phyloP scores from a whole-genome alignment of 306 rosid species.

The Casuarina equisetifolia region DNA sequence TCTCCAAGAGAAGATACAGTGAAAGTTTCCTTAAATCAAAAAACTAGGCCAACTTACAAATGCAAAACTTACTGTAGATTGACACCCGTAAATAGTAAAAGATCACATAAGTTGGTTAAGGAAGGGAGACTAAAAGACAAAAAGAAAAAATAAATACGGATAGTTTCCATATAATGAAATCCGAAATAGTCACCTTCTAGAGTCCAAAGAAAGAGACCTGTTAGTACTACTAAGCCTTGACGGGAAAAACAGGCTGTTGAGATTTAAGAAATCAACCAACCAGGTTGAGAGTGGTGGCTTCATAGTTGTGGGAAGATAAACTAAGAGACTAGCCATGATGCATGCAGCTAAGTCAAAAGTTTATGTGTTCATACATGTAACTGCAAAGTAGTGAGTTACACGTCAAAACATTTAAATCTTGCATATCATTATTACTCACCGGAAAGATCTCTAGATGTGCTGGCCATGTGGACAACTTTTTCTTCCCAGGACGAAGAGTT shows the following conservation, averaged over 20 bases:
- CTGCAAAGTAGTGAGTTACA: constrained; percentile 9
- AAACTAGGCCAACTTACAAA: too few relatives aligned
- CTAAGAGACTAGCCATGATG: not conserved
- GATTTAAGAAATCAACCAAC: not conserved
- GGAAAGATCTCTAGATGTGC: constrained; percentile 93
- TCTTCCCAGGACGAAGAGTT: constrained; percentile 97
- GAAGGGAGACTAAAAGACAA: too few relatives aligned
- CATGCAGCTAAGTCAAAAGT: not conserved
- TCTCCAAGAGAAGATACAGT: too few relatives aligned
- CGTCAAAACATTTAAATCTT: not conserved
- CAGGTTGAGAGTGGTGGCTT: not conserved
- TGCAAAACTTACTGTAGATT: too few relatives aligned
- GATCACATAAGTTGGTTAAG: too few relatives aligned
- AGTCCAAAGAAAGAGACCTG: not conserved
- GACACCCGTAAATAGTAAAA: too few relatives aligned
- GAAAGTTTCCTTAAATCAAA: too few relatives aligned
- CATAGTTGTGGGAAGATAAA: not conserved
- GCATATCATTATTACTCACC: constrained; percentile 39
- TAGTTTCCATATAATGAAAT: not conserved
- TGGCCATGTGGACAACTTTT: constrained; percentile 94
- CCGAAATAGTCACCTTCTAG: not conserved
- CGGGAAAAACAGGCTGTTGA: not conserved
- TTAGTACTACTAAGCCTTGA: not conserved
- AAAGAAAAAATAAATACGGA: too few relatives aligned
- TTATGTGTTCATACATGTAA: constrained; percentile 4